Base-by-base conservation (phyloP, 2,329 filamentous ascomycete species). In the Arachnopeziza araneosa region DNA sequence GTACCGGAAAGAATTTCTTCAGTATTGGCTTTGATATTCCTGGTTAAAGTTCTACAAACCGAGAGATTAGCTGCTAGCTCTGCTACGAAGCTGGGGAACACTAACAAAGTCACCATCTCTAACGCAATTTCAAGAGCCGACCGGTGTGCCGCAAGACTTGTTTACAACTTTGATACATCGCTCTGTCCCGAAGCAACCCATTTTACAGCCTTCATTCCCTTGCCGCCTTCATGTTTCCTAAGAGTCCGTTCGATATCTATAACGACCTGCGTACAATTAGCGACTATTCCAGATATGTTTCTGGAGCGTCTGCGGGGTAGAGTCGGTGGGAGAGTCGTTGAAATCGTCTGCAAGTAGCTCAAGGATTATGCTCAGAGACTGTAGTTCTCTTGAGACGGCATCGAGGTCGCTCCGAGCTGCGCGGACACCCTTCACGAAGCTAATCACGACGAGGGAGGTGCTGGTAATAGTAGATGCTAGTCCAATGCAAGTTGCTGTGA, bases 61-160 rank as follows among this genome's bases (percentile, higher is more conserved):
- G 17, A 44, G 36, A 44, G 36, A 17, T 44, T 14, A 14, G 17
- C 17, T 5, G 4, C n/a, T n/a, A 44, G 26, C 26, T 30, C 26
- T 30, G 17, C 36, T 19, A 44, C 36, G 17, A 44, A 19, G 36
- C 36, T 14, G 17, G 36, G 36, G 17, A 7, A 44, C 17, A 48
- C 30, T 30, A 49, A 63, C 60, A 63, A 17, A 17, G 55, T 32
- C 23, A 60, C 52, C 53, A 63, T 55, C 10, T 63, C 55, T 22
- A 63, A 50, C 9, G 60, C 60, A 44, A 63, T 60, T 7, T 60
- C 60, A 19, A 63, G 48, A 10, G 58, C 58, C 21, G 52, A 55
- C 22, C 60, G 60, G 26, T 63, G 60, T 17, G 55, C 60, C 32
- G 55, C 60, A 6, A 63, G 52, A 52, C 50, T 60, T 9, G 24